Base-by-base conservation (phyloP, 2,329 filamentous ascomycete genomes). In the Sordariomycetes sp. region DNA sequence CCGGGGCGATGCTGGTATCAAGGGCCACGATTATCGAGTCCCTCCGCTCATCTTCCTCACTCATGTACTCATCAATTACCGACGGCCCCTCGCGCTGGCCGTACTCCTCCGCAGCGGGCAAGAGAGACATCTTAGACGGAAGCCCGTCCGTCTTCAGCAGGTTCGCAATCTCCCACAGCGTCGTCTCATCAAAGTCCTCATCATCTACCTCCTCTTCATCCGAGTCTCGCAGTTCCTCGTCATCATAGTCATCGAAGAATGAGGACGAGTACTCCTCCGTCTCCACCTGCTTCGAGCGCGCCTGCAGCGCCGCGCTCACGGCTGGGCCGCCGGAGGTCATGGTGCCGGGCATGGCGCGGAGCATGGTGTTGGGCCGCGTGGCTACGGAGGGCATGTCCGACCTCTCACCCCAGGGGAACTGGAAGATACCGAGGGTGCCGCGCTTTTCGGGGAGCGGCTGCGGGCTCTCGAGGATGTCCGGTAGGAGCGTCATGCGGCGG, bases 331-430 rank as follows among this genome's bases (percentile, higher is more conserved):
- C 74, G 10, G 72, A 71, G 2, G 74, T 70, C 76, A 79, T 79
- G 20, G 77, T 79, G 2, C 78, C 78, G 7, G 79, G 73, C 74
- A 82, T 79, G 24, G 76, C 72, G 69, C 73, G 74, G 57, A 71
- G 70, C 62, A 69, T 69, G 60, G 70, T 68, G 52, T 61, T 67
- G 20, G 60, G 48, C 10, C 68, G 68, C 58, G 69, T 67, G 61
- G 73, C 74, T 58, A 77, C 67, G 32, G 69, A 78, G 11, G 78
- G 77, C 57, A 75, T 76, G 67, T 85, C 82, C 22, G 82, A 86
- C 63, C 71, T 79, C 69, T 86, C 82, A 16, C 83, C 83, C 81
- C 82, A 86, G 2, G 83, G 81, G 62, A 86, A 86, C 63, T 84
- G 80, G 71, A 85, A 87, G 64, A 86, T 80, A 5, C 82, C 83